These are phyloP conservation scores for Penicillium coffeae DNA, from an alignment of 495 filamentous ascomycete species.

Conservation along the genomic window DNA sequence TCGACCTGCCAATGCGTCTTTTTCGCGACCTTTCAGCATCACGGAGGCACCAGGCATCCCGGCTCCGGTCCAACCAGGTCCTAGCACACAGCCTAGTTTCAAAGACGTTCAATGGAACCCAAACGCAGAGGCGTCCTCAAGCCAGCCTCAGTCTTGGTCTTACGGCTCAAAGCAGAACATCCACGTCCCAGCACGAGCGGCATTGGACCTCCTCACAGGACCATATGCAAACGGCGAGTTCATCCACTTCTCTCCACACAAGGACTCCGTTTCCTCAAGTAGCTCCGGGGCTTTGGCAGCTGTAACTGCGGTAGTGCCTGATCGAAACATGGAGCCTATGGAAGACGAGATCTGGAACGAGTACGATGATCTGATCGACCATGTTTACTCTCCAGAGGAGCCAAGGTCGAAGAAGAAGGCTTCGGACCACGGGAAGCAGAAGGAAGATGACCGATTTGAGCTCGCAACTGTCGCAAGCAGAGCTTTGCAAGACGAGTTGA, in stretches of 20 bases:
- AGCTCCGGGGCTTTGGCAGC: slow-evolving; percentile 61
- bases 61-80: slow-evolving; percentile 13
- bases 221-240: slow-evolving; percentile 54
- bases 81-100: slow-evolving; percentile 10
- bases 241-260: slow-evolving; percentile 66
- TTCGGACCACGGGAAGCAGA: neutral
- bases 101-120: slow-evolving; percentile 26
- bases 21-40: slow-evolving; percentile 73
- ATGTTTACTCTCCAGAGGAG: slow-evolving; percentile 55
- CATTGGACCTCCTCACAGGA: slow-evolving; percentile 36
- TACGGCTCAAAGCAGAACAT: slow-evolving; percentile 36
- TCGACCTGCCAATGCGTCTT: slow-evolving; percentile 71
- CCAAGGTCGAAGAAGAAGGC: slow-evolving; percentile 11
- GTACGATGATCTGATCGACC: slow-evolving; percentile 84
- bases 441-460: slow-evolving; percentile 30
- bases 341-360: slow-evolving; percentile 95
- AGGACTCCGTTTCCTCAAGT: slow-evolving; percentile 65
- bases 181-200: slow-evolving; percentile 31
- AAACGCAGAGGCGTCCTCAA: slow-evolving; percentile 16
- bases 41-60: slow-evolving; percentile 22
- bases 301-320: slow-evolving; percentile 60
- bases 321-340: slow-evolving; percentile 51
- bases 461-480: slow-evolving; percentile 39
- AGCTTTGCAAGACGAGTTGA: slow-evolving; percentile 39
- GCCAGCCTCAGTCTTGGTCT: slow-evolving; percentile 14